Conservation (phyloP, 495 filamentous ascomycete species). For the Cenococcum geophilum region DNA sequence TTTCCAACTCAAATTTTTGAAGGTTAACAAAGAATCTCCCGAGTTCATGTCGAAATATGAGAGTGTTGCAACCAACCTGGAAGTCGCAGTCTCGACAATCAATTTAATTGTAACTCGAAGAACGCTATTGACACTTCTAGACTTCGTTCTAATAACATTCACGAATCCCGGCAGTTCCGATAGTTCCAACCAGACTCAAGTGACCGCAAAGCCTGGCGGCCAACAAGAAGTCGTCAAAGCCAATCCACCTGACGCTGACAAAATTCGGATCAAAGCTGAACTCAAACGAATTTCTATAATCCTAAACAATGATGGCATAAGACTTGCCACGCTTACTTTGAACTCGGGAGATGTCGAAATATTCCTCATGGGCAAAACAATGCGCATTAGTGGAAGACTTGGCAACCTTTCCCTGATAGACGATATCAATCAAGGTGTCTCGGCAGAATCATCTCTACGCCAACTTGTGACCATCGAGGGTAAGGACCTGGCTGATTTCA, state of each 20-base stretch:
- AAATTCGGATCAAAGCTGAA: conserved; percentile 81
- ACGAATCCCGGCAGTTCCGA: conserved; percentile 55
- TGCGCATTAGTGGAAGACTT: conserved; percentile 79
- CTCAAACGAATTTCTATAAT: conserved; percentile 89
- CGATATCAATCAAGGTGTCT: conserved; percentile 88
- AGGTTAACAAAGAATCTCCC: conserved; percentile 84
- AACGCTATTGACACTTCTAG: conserved; percentile 87
- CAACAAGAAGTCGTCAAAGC: conserved; percentile 23
- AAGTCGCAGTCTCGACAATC: conserved; percentile 88
- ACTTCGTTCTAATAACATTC: conserved; percentile 94
- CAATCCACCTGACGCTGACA: conserved; percentile 41
- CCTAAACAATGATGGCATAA: conserved; percentile 96
- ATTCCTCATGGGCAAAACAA: conserved; percentile 73
- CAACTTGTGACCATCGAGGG: conserved; percentile 91
- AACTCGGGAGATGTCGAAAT: conserved; percentile 87
- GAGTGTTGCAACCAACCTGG: conserved; percentile 85
- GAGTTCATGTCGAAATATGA: conserved; percentile 89
- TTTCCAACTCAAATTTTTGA: conserved; percentile 79
- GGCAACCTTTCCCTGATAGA: conserved; percentile 85
- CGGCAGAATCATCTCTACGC: conserved; percentile 70
- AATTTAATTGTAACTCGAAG: conserved; percentile 90
- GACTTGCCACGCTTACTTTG: conserved; percentile 85
- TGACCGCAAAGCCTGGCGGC: conserved; percentile 26
- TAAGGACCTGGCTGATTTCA: conserved; percentile 94
- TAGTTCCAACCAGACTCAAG: conserved; percentile 38